Conservation (phyloP, 1,139 yeast species). For the Diutina scorzettiae region DNA sequence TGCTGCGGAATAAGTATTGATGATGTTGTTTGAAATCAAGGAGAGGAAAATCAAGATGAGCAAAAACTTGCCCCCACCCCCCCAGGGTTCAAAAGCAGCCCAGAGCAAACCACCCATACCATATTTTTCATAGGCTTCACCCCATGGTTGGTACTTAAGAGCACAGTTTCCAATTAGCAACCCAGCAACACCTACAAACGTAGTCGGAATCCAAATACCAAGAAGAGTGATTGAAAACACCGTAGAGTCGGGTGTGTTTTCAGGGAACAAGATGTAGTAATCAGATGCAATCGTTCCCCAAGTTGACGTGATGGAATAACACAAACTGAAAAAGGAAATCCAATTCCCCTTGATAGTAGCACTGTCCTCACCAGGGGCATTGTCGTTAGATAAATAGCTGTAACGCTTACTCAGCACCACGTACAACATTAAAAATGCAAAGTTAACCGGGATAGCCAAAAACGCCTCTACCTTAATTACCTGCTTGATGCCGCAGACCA, state of each 20-base stretch:
- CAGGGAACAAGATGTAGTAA: constrained; percentile 76
- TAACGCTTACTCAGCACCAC: constrained; percentile 51
- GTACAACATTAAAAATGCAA: constrained; percentile 60
- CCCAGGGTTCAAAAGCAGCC: constrained; percentile 64
- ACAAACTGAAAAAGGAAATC: constrained; percentile 61
- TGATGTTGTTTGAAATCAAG: constrained; percentile 66
- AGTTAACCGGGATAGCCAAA: constrained; percentile 58
- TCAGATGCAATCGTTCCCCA: constrained; percentile 90
- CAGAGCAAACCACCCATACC: constrained; percentile 76
- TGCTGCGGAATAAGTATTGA: constrained; percentile 78
- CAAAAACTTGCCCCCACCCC: constrained; percentile 68
- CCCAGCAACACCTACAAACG: constrained; percentile 69
- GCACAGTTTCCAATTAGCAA: constrained; percentile 56
- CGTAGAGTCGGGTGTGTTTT: constrained; percentile 45
- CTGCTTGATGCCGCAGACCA: constrained; percentile 67
- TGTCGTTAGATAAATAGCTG: constrained; percentile 23
- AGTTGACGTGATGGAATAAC: constrained; percentile 74
- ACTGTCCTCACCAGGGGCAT: constrained; percentile 24
- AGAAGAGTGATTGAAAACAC: constrained; percentile 54
- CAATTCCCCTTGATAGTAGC: constrained; percentile 46
- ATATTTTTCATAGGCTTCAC: constrained; percentile 37
- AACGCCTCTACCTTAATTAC: constrained; percentile 57
- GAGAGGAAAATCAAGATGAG: constrained; percentile 59
- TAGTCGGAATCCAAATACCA: constrained; percentile 61
- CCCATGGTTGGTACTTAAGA: constrained; percentile 47